A percentile compares a stretch with the other conserved stretches of the same genome.
Conservation (phyloP, 1,284 basidiomycete genomes). For the Boletus semigastroideus region DNA sequence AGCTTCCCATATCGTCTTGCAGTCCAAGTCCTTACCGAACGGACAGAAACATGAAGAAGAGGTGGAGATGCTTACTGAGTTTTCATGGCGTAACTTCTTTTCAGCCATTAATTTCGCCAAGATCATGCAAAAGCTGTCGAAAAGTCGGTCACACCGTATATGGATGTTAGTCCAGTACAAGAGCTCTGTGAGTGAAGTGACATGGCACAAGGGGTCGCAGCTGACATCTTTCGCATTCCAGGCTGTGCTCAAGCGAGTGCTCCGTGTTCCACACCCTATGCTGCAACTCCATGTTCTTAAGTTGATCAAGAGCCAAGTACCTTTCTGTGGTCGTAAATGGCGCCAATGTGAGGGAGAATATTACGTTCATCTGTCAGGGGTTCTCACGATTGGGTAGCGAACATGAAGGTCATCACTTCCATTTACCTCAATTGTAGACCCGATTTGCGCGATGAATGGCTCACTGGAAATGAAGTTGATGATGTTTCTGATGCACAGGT, state of each 20-base stretch:
- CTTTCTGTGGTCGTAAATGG: slow-evolving; percentile 98
- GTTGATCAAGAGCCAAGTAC: slow-evolving; percentile 98
- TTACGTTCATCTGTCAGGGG: background rate
- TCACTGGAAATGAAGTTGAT: slow-evolving; percentile 91
- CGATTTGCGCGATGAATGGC: slow-evolving; percentile 96
- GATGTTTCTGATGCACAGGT: slow-evolving; percentile 84
- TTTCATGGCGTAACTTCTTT: slow-evolving; percentile 99
- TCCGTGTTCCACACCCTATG: slow-evolving; percentile 92
- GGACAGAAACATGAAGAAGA: slow-evolving; percentile 79
- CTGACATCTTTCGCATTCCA: slow-evolving; percentile 34
- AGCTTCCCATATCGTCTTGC: slow-evolving; percentile 54
- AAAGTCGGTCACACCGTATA: slow-evolving; percentile 92
- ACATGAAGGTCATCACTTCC: slow-evolving; percentile 99
- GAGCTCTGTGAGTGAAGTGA: slow-evolving; percentile 70
- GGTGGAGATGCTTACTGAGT: slow-evolving; percentile 88
- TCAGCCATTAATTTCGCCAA: slow-evolving; percentile 97
- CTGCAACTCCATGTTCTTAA: slow-evolving; percentile 97
- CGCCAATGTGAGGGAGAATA: slow-evolving; percentile 71
- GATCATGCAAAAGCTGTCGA: slow-evolving; percentile 97
- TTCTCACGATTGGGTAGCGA: slow-evolving; percentile 55
- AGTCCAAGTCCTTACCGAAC: slow-evolving; percentile 59
- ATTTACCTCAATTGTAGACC: slow-evolving; percentile 98
- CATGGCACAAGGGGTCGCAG: background rate
- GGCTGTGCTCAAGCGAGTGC: slow-evolving; percentile 93
- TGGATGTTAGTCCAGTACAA: slow-evolving; percentile 98